Conservation (phyloP, 257 asterid genomes). For the Jaltomata sinuosa region DNA sequence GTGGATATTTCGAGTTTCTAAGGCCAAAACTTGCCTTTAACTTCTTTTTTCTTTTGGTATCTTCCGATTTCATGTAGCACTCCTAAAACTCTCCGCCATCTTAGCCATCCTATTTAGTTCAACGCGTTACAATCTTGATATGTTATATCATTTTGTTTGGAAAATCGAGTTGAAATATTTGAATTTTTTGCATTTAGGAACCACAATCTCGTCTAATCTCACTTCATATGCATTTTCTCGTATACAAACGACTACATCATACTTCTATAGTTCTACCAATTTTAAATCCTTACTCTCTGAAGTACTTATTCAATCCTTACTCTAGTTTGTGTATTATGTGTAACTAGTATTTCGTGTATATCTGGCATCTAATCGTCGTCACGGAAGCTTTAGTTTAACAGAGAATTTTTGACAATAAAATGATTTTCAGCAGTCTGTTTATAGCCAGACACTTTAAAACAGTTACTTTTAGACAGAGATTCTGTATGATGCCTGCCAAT, state of each 20-base stretch:
- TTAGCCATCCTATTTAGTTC: background rate
- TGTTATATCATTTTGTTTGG: background rate
- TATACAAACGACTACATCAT: background rate
- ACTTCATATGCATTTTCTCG: background rate
- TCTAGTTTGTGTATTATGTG: background rate
- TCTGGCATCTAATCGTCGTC: background rate
- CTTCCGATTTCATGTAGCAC: background rate
- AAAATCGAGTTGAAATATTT: background rate
- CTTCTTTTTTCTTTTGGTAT: background rate
- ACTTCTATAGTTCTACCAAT: background rate
- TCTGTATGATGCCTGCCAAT: background rate
- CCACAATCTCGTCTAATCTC: background rate
- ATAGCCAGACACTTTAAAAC: background rate
- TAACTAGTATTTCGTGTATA: background rate
- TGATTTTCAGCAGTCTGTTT: background rate
- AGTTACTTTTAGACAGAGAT: background rate
- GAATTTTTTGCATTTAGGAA: background rate
- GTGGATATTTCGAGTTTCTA: background rate
- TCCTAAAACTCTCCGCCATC: background rate
- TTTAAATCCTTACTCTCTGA: background rate
- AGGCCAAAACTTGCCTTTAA: background rate
- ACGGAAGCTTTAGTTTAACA: background rate
- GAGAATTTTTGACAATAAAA: background rate
- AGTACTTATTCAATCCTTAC: background rate
- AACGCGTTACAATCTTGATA: background rate